Evolutionary conservation across 306 rosid genomes (phyloP).

Genomic region (Cucurbita pepo): DNA sequence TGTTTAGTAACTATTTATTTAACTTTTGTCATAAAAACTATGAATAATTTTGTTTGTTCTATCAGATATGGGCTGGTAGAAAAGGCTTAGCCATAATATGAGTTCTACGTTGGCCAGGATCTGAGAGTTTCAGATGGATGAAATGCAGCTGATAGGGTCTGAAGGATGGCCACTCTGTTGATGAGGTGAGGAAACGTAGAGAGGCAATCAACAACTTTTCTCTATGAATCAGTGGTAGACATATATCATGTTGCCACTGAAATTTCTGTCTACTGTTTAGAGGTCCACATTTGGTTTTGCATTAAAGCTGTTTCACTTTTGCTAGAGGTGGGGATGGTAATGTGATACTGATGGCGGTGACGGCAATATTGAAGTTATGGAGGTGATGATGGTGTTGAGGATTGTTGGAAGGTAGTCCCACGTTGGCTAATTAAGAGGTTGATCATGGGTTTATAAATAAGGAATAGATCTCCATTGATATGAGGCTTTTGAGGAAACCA

Average conservation of each 20-base stretch:
- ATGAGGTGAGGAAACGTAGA: neutral
- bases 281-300: neutral
- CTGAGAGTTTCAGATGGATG: neutral
- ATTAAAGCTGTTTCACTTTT: neutral
- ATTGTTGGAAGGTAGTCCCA: too few relatives aligned
- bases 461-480: too few relatives aligned
- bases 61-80: neutral
- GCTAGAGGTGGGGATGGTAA: too few relatives aligned
- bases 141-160: neutral
- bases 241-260: neutral
- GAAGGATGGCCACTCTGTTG: neutral
- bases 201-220: neutral
- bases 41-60: neutral
- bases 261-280: neutral
- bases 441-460: too few relatives aligned
- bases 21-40: neutral
- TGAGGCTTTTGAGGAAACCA: too few relatives aligned
- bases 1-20: neutral
- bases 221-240: neutral
- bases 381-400: too few relatives aligned
- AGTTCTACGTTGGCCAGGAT: neutral
- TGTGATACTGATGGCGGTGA: too few relatives aligned
- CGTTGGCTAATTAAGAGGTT: too few relatives aligned
- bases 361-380: too few relatives aligned
- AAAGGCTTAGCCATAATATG: neutral